Evolutionary conservation across 169 alveolate genomes (phyloP).

Genomic region (Babesia gibsoni): DNA sequence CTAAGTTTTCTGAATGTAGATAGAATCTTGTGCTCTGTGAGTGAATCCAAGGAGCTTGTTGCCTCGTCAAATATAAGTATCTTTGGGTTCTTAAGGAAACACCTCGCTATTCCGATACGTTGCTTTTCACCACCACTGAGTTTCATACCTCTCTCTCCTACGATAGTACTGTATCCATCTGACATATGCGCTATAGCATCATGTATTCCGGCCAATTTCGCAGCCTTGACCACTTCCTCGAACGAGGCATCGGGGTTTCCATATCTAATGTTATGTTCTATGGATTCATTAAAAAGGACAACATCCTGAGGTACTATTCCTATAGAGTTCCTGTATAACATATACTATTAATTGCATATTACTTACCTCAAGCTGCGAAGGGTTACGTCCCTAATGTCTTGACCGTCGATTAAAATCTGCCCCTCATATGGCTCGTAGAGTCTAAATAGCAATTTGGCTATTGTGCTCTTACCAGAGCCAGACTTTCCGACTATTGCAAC

Average conservation of each 20-base stretch:
- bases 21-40: slow-evolving; percentile 71
- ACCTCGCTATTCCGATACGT: slow-evolving; percentile 87
- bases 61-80: slow-evolving; percentile 95
- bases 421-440: slow-evolving; percentile 87
- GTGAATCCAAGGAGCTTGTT: slow-evolving; percentile 91
- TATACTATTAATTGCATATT: neutral
- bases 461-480: slow-evolving; percentile 95
- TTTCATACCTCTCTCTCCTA: slow-evolving; percentile 81
- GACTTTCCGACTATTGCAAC: slow-evolving; percentile 85
- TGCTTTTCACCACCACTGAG: slow-evolving; percentile 89
- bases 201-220: slow-evolving; percentile 65
- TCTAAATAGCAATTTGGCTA: slow-evolving; percentile 87
- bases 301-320: slow-evolving; percentile 92
- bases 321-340: slow-evolving; percentile 62
- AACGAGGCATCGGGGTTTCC: slow-evolving; percentile 81
- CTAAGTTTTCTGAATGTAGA: slow-evolving; percentile 59
- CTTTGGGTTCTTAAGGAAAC: slow-evolving; percentile 80
- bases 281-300: slow-evolving; percentile 88
- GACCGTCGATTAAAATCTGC: slow-evolving; percentile 80
- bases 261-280: slow-evolving; percentile 82
- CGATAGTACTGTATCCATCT: slow-evolving; percentile 80
- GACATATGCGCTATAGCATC: slow-evolving; percentile 56
- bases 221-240: slow-evolving; percentile 68
- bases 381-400: slow-evolving; percentile 79
- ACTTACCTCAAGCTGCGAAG: slow-evolving; percentile 70